Evolutionary conservation across 169 alveolate genomes (phyloP), one percentile per base, ranked within the genome.

Genomic region (Plasmodium vinckei): DNA sequence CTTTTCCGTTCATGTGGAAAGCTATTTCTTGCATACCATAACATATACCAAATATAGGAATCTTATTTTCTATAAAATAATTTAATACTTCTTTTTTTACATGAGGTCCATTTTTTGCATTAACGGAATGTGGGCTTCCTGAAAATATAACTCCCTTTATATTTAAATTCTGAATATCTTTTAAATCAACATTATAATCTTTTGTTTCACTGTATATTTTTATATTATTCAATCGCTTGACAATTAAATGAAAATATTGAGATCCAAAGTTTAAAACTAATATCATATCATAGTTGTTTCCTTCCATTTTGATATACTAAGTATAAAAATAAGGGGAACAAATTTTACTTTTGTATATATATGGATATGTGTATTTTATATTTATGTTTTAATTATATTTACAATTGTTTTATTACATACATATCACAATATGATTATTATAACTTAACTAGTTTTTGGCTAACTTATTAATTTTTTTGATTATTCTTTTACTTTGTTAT

Each of bases 261-360:
- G 92, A 92, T 13, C 96, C 96, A 60, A 92, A 89, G 88, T 93
- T 94, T 65, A 92, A 79, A 15, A 93, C 89, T 44, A 93, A 86
- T 25, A 92, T 91, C 47, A 46, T 63, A 61, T 92, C 88, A 21
- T 64, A 77, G 39, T 47, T 67, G 1, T 54, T 77, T 9, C 70
- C 70, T 53, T 73, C 88, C 88, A 77, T 77, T 77, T n/a, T n/a
- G 56, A 12, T 15, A 51, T 51, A 51, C 6, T 51, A 33, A 33
- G 42, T 33, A 33, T 33, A 33, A 33, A 33, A 33, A 33, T 33
- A 33, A 33, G 42, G 42, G 42, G 7, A 3, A 27, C 2, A 2
- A 27, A 3, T 27, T 27, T 27, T 33, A 33, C 6, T 33, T 33
- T 33, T 33, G 42, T 33, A 33, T 33, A 33, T 33, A 27, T 27